These are phyloP conservation scores for Artemisia tridentata DNA, from an alignment of 129 eudicot genomes.

Conservation along the genomic window DNA sequence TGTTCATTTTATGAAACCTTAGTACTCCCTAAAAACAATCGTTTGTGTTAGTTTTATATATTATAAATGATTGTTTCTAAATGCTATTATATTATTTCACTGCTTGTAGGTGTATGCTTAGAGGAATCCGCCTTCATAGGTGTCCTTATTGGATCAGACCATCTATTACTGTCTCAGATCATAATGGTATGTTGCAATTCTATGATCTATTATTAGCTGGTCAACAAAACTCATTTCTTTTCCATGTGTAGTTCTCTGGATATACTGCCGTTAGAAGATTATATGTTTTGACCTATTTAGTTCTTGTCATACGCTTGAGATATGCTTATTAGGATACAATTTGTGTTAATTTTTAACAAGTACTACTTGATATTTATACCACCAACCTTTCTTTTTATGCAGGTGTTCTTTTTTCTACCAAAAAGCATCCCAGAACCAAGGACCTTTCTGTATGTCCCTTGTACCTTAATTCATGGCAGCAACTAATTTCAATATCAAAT, in stretches of 20 bases:
- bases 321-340: too few species aligned
- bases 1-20: background rate
- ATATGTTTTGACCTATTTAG: too few species aligned
- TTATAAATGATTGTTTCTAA: background rate
- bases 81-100: background rate
- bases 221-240: too few species aligned
- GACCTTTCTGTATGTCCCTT: slow-evolving; percentile 45
- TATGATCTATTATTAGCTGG: too few species aligned
- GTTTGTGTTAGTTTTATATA: background rate
- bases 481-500: background rate
- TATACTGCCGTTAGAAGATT: too few species aligned
- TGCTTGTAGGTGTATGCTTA: slow-evolving; percentile 81
- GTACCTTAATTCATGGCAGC: background rate
- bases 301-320: too few species aligned
- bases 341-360: too few species aligned
- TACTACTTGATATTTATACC: background rate
- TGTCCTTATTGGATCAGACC: slow-evolving; percentile 98
- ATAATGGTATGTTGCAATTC: slow-evolving; percentile 53
- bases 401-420: slow-evolving; percentile 54
- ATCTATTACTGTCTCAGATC: slow-evolving; percentile 78
- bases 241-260: too few species aligned
- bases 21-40: background rate
- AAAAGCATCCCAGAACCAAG: slow-evolving; percentile 62
- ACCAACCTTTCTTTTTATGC: slow-evolving; percentile 11
- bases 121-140: slow-evolving; percentile 92